Conservation (phyloP, 1,139 yeast genomes). For the Ashbya aceris region DNA sequence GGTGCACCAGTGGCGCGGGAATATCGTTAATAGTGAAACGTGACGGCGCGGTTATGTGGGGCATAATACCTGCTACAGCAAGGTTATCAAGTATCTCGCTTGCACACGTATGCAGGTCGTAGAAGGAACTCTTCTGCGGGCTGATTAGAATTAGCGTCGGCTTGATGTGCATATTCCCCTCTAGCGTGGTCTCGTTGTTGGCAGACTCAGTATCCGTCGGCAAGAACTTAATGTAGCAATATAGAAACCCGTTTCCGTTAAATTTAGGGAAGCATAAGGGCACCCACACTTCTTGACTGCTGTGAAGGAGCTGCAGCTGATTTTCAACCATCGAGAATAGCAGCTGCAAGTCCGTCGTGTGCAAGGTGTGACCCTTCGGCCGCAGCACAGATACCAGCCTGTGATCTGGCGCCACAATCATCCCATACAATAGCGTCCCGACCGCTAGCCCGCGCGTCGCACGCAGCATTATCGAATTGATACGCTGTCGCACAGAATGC, state of each 20-base stretch:
- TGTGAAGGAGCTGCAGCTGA: conserved; percentile 29
- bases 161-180: conserved; percentile 23
- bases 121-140: conserved; percentile 77
- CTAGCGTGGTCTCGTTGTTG: conserved; percentile 5
- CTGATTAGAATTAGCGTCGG: conserved; percentile 64
- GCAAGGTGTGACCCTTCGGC: conserved; percentile 55
- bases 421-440: conserved; percentile 47
- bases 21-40: conserved; percentile 42
- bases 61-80: conserved; percentile 29
- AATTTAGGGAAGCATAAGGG: conserved; percentile 90
- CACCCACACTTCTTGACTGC: conserved; percentile 72
- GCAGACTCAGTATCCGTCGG: conserved; percentile 22
- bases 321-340: conserved; percentile 54
- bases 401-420: conserved; percentile 48
- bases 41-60: conserved; percentile 32
- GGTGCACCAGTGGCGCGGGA: conserved; percentile 56
- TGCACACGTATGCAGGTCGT: conserved; percentile 56
- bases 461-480: conserved; percentile 26
- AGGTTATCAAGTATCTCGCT: conserved; percentile 42
- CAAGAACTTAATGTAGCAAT: conserved; percentile 64
- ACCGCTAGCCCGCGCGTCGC: conserved; percentile 17
- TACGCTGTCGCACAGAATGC: conserved; percentile 37
- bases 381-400: conserved; percentile 50
- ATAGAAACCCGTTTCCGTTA: conserved; percentile 78
- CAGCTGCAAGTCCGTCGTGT: conserved; percentile 60